phyloP scores from a whole-genome alignment of 2,329 filamentous ascomycete species.

The Teratosphaeria destructans region DNA sequence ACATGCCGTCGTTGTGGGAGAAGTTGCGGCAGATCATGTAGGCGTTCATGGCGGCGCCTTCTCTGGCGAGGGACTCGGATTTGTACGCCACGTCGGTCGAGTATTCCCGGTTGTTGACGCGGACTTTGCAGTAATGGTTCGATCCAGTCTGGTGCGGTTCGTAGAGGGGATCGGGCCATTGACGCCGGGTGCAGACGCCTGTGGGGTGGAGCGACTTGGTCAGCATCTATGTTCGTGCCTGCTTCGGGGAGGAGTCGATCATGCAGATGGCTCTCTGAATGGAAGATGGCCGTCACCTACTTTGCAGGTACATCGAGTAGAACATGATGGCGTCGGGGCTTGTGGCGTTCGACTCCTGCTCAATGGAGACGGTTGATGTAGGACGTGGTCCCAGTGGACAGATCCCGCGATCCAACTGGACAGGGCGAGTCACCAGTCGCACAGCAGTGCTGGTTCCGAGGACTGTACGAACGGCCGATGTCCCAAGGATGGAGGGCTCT shows the following conservation, averaged over 20 bases:
- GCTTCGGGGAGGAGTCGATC: neutral
- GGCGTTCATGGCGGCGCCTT: constrained; percentile 88
- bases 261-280: constrained; percentile 6
- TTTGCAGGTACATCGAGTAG: constrained; percentile 46
- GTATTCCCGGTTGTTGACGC: constrained; percentile 95
- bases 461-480: constrained; percentile 1
- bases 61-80: constrained; percentile 71
- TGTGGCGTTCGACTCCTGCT: neutral
- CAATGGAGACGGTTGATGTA: constrained; percentile 4
- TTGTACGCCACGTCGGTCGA: constrained; percentile 80
- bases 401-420: constrained; percentile 19
- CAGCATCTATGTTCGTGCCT: neutral
- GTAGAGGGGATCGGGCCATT: constrained; percentile 86
- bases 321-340: constrained; percentile 22
- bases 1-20: constrained; percentile 92
- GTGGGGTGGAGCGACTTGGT: neutral
- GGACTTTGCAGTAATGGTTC: constrained; percentile 80
- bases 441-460: constrained; percentile 15
- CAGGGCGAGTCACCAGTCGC: constrained; percentile 12
- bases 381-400: constrained; percentile 13
- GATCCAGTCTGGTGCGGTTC: constrained; percentile 63
- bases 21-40: constrained; percentile 98
- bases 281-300: constrained; percentile 26
- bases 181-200: constrained; percentile 91
- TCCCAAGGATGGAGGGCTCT: constrained; percentile 1